These are phyloP conservation scores for Candida pseudofarinosa DNA, from an alignment of 805 yeast genomes.

Conservation along the genomic window DNA sequence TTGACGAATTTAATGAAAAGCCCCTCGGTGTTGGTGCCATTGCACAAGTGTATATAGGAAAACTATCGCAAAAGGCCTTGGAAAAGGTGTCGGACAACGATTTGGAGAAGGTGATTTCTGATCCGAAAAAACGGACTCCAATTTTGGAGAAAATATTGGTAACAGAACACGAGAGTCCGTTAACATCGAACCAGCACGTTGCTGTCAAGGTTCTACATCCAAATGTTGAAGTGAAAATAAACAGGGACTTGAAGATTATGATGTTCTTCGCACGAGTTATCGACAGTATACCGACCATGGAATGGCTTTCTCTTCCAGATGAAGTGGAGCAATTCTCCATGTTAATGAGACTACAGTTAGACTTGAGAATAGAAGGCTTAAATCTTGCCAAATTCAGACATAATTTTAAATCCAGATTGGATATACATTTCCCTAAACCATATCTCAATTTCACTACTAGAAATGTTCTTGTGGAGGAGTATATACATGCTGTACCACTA, in stretches of 20 bases:
- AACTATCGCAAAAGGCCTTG: constrained; percentile 46
- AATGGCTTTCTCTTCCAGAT: constrained; percentile 92
- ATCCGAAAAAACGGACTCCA: constrained; percentile 10
- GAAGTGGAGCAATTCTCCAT: constrained; percentile 86
- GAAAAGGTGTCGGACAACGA: constrained; percentile 29
- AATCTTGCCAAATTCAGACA: constrained; percentile 69
- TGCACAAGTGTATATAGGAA: constrained; percentile 89
- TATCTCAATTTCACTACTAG: constrained; percentile 61
- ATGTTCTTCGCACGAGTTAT: constrained; percentile 66
- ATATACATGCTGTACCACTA: constrained; percentile 80
- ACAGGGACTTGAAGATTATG: constrained; percentile 84
- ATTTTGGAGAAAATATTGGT: constrained; percentile 31
- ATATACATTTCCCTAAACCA: constrained; percentile 79
- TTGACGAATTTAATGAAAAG: constrained; percentile 66
- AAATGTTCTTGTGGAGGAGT: constrained; percentile 80
- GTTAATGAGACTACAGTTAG: constrained; percentile 86
- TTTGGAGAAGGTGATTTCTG: constrained; percentile 10
- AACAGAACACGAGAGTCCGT: constrained; percentile 28
- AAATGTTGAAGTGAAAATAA: constrained; percentile 62
- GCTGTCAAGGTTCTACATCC: constrained; percentile 96
- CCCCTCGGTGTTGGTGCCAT: constrained; percentile 98
- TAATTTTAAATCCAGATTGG: constrained; percentile 56
- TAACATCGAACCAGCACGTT: constrained; percentile 51
- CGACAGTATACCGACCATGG: constrained; percentile 86
- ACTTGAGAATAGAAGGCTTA: constrained; percentile 82